phyloP scores from a whole-genome alignment of 2,329 filamentous ascomycete species.

The Scedosporium aurantiacum region DNA sequence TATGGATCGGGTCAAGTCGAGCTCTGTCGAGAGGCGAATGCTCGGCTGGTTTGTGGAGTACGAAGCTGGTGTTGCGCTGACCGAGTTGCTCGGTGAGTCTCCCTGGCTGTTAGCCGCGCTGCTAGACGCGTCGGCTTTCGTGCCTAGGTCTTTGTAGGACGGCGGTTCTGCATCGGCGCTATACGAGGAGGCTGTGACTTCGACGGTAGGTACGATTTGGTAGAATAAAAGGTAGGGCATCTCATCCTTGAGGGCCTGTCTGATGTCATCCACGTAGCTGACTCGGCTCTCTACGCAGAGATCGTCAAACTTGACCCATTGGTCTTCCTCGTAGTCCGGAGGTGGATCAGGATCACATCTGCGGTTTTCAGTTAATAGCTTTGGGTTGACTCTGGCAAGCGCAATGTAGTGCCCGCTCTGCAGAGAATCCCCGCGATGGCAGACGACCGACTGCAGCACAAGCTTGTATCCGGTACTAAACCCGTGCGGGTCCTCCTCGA shows the following conservation, averaged over 20 bases:
- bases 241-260: conserved; percentile 67
- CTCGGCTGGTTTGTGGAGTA: conserved; percentile 30
- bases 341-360: conserved; percentile 44
- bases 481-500: conserved; percentile 44
- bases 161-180: conserved; percentile 41
- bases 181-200: conserved; percentile 43
- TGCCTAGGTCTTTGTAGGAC: conserved; percentile 38
- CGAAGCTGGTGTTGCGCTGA: conserved; percentile 26
- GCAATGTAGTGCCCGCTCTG: conserved; percentile 88
- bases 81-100: conserved; percentile 22
- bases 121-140: background rate
- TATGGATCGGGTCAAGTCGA: conserved; percentile 39
- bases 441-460: conserved; percentile 81
- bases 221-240: conserved; percentile 94
- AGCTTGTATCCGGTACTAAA: conserved; percentile 89
- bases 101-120: background rate
- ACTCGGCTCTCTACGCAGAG: conserved; percentile 59
- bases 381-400: conserved; percentile 64
- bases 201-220: conserved; percentile 79
- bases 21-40: conserved; percentile 44
- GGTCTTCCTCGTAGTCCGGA: conserved; percentile 57
- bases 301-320: conserved; percentile 92
- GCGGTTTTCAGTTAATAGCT: conserved; percentile 48
- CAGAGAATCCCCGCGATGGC: conserved; percentile 76
- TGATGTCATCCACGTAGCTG: conserved; percentile 63